Evolutionary conservation across 768 basidiomycete genomes (phyloP), one percentile per base, ranked within the genome.

Genomic region (Leccinum ochraceum): DNA sequence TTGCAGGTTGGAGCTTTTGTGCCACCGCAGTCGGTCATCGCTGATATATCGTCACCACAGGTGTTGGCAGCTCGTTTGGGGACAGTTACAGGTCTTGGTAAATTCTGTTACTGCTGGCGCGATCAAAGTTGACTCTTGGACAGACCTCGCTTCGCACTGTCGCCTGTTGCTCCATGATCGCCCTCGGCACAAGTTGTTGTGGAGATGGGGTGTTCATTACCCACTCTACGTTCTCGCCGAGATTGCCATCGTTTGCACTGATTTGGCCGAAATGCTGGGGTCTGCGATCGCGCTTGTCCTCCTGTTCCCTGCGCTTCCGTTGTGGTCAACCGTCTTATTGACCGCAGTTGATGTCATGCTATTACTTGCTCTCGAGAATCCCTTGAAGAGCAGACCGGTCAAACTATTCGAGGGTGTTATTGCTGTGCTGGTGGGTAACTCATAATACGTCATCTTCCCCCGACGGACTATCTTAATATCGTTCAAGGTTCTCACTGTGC

Each of bases 201-300:
- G 79, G 67, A 80, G 89, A 63, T 86, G 83, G 81, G 74, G 80
- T 5, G 78, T 80, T 4, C 77, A 88, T 13, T 90, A 89, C 67
- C 87, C 89, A 1, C 79, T 90, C 22, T 90, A 89, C 62, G 60
- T 75, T 34, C 70, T 89, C 20, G 74, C 88, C 0, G 90, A 93
- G 69, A 71, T 89, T 6, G 89, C 88, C 56, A 87, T 93, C 67
- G 81, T 91, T 24, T 83, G 86, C 11, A 92, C 90, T 6, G 91
- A 92, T 70, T 78, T 94, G 37, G 89, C 91, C 9, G 92, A 95
- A 71, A 78, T 95, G 16, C 76, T 95, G 22, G 87, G 93, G 5
- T 89, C 86, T 48, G 92, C 92, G 14, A 92, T 94, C 55, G 92
- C 88, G 0, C 77, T 94, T 50, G 85, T 85, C 69, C 79, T 94